Base-by-base conservation (phyloP, 1,284 basidiomycete species). In the Exobasidium rhododendri region DNA sequence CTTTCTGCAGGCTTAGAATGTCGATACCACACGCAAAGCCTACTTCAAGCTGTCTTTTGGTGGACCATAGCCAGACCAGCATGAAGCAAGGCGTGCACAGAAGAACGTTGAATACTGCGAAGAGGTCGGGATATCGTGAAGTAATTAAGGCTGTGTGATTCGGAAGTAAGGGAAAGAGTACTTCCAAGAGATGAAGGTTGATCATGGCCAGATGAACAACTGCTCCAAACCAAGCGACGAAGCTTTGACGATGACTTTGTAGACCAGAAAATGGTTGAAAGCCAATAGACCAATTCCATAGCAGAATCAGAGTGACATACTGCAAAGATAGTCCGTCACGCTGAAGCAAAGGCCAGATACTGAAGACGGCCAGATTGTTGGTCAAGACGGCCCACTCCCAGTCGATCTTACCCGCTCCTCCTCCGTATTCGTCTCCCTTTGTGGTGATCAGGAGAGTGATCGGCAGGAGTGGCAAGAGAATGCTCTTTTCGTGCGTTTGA, bases 401-500 rank as follows among this genome's bases (percentile, higher is more conserved):
- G 14, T 87, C 85, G 6, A 85, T 82, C 32, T 87, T 87, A 47
- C 69, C 73, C 17, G 46, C 61, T 28, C 66, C 63, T n/a, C 73
- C 77, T 22, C 73, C 77, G 56, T 67, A 75, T 13, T 75, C 77
- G 53, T 79, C 78, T 53, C 78, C 81, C 52, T 81, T 78, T 13
- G 85, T 87, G 0, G 87, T 88, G 53, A 94, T 82, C 11, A 94
- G 82, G 20, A 96, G 83, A 0, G 87, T 90, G 28, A 94, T 82
- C 0, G 93, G 93, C 66, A 96, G 81, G 22, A 96, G 83, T 1
- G 92, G 91, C 0, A 97, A 78, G n/a, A 97, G 78, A 52, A 96
- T 90, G 1, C 89, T 89, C 83, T 96, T 96, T 80, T 96, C 92
- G 80, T 94, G 92, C 29, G 93, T 92, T 77, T 96, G 92, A 80